Conservation (phyloP, 2,329 filamentous ascomycete species). For the Botrytis fabae region DNA sequence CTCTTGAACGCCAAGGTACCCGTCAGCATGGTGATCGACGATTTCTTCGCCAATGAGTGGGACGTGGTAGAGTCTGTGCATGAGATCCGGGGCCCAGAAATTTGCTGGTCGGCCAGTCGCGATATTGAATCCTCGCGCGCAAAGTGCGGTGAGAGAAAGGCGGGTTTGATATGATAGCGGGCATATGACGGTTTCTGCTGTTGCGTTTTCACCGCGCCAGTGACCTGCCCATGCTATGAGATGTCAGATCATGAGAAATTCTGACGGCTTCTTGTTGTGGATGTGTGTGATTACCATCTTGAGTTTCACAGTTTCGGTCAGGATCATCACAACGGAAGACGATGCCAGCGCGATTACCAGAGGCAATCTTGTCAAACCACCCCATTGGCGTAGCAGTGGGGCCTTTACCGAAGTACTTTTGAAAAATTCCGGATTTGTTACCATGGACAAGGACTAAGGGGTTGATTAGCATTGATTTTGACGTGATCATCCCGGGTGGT, state of each 20-base stretch:
- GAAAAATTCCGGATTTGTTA: slow-evolving; percentile 3
- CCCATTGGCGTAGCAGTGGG: slow-evolving; percentile 7
- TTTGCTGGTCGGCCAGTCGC: background rate
- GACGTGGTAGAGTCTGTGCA: slow-evolving; percentile 67
- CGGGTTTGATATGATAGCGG: background rate
- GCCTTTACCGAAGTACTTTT: slow-evolving; percentile 1
- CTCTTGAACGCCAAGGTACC: slow-evolving; percentile 55
- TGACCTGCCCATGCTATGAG: slow-evolving; percentile 5
- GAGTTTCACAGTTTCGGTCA: background rate
- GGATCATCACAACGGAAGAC: slow-evolving; percentile 3
- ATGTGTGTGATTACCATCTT: background rate
- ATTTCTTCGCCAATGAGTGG: slow-evolving; percentile 58
- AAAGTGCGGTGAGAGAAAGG: background rate
- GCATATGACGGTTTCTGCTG: background rate
- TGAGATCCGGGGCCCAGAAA: slow-evolving; percentile 49
- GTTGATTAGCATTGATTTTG: background rate
- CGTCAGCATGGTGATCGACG: slow-evolving; percentile 63
- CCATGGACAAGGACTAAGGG: background rate
- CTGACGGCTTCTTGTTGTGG: background rate
- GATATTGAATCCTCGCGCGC: background rate
- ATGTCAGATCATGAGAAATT: background rate
- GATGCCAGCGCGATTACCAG: background rate
- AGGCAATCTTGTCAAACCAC: slow-evolving; percentile 7
- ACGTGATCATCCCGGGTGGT: background rate
- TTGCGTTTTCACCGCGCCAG: slow-evolving; percentile 6